These are phyloP conservation scores for Heimioporus sp. DNA, from an alignment of 768 basidiomycete species.

Conservation along the genomic window DNA sequence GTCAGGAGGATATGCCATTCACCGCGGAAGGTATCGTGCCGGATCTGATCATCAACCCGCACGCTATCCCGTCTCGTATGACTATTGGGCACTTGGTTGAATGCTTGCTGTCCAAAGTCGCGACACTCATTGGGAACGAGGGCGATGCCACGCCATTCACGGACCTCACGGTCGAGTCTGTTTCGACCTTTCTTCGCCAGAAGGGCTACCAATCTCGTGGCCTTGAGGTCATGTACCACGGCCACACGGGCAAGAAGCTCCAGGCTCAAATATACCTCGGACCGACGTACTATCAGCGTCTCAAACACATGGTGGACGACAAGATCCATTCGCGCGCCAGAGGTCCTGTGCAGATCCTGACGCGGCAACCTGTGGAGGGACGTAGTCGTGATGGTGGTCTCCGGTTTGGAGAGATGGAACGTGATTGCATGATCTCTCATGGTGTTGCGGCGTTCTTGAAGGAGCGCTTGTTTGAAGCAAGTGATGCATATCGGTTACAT, in stretches of 20 bases:
- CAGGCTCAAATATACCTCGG: slow-evolving; percentile 98
- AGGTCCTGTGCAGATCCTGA: slow-evolving; percentile 97
- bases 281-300: slow-evolving; percentile 97
- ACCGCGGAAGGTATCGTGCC: slow-evolving; percentile 95
- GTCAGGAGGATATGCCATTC: slow-evolving; percentile 99
- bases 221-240: slow-evolving; percentile 97
- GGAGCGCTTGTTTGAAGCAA: slow-evolving; percentile 93
- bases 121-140: slow-evolving; percentile 93
- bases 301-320: slow-evolving; percentile 99
- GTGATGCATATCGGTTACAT: slow-evolving; percentile 90
- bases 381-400: slow-evolving; percentile 97
- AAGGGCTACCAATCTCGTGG: slow-evolving; percentile 97
- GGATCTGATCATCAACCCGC: slow-evolving; percentile 97
- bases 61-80: slow-evolving; percentile 99
- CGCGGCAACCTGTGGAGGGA: slow-evolving; percentile 97
- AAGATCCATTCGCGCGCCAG: slow-evolving; percentile 98
- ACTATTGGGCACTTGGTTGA: slow-evolving; percentile 99
- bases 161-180: slow-evolving; percentile 94
- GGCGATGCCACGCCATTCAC: slow-evolving; percentile 99
- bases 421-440: slow-evolving; percentile 99
- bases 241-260: slow-evolving; percentile 96
- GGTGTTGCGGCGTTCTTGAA: slow-evolving; percentile 98
- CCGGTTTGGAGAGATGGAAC: slow-evolving; percentile 99
- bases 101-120: slow-evolving; percentile 93
- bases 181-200: slow-evolving; percentile 86